A percentile compares a stretch with the other conserved stretches of the same genome.
Conservation (phyloP, 2,329 filamentous ascomycete genomes). For the Elsinoe necatrix region DNA sequence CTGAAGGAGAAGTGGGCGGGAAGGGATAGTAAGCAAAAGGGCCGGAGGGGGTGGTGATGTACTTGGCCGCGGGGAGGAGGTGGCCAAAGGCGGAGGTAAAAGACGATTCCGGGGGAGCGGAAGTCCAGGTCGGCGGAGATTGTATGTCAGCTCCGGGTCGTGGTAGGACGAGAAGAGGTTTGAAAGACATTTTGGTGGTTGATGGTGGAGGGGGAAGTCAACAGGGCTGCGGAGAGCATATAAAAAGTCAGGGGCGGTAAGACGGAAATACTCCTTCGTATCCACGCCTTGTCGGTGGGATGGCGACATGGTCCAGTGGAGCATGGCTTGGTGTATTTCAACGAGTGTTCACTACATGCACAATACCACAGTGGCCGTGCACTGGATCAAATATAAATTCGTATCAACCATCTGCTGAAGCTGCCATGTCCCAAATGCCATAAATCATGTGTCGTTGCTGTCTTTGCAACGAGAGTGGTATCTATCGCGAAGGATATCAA, state of each 20-base stretch:
- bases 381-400: not conserved
- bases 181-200: not conserved
- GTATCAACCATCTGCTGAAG: not conserved
- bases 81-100: conserved; percentile 34
- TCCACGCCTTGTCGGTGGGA: not conserved
- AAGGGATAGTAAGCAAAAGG: conserved; percentile 37
- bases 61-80: conserved; percentile 34
- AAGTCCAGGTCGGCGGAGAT: conserved; percentile 21
- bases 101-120: conserved; percentile 31
- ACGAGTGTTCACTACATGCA: not conserved
- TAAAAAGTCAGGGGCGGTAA: not conserved
- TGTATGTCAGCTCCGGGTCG: conserved; percentile 22
- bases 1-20: conserved; percentile 17
- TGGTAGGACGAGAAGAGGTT: conserved; percentile 21
- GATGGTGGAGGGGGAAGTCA: not conserved
- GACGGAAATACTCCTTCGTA: too few species aligned
- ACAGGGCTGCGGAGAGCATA: not conserved
- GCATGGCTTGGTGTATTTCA: too few species aligned
- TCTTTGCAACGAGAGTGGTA: not conserved
- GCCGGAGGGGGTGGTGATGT: conserved; percentile 28
- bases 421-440: not conserved
- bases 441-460: not conserved
- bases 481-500: not conserved
- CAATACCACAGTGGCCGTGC: not conserved
- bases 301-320: not conserved